phyloP scores from a whole-genome alignment of 176 grass and related monocot species.

The Eleusine coracana region DNA sequence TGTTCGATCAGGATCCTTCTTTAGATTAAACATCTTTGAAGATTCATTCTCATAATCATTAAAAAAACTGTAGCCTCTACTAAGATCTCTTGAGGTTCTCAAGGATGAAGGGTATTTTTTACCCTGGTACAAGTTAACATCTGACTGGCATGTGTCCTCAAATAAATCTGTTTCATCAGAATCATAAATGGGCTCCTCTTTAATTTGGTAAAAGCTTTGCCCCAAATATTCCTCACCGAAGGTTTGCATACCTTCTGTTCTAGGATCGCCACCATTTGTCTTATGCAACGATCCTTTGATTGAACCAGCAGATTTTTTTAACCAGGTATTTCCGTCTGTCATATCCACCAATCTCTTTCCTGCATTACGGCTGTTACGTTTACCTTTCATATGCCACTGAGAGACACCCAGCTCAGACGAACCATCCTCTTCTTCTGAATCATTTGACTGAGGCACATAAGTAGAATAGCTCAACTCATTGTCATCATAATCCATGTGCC shows the following conservation, averaged over 20 bases:
- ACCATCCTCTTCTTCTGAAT: slow-evolving; percentile 64
- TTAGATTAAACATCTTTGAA: slow-evolving; percentile 48
- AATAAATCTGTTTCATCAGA: slow-evolving; percentile 58
- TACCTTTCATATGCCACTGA: slow-evolving; percentile 94
- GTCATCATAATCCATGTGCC: slow-evolving; percentile 53
- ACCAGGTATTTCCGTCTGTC: slow-evolving; percentile 51
- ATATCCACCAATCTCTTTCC: slow-evolving; percentile 52
- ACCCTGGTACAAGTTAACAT: slow-evolving; percentile 57
- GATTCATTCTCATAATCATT: slow-evolving; percentile 55
- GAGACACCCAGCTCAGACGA: slow-evolving; percentile 75
- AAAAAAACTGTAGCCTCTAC: slow-evolving; percentile 49
- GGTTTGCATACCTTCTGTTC: slow-evolving; percentile 44
- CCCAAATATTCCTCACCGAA: slow-evolving; percentile 45
- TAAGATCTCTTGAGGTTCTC: slow-evolving; percentile 63
- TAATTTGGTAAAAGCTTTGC: slow-evolving; percentile 58
- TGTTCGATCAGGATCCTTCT: slow-evolving; percentile 41
- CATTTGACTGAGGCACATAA: slow-evolving; percentile 51
- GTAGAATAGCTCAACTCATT: slow-evolving; percentile 46
- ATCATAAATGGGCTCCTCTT: slow-evolving; percentile 65
- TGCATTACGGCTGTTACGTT: slow-evolving; percentile 88
- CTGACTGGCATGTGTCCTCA: slow-evolving; percentile 43
- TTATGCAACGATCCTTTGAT: slow-evolving; percentile 42
- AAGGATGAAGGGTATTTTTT: slow-evolving; percentile 53
- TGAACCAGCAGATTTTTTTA: slow-evolving; percentile 60
- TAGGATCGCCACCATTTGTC: slow-evolving; percentile 45